A percentile compares a stretch with the other conserved stretches of the same genome.
phyloP scores from a whole-genome alignment of 768 basidiomycete species.

The Collybia nuda region DNA sequence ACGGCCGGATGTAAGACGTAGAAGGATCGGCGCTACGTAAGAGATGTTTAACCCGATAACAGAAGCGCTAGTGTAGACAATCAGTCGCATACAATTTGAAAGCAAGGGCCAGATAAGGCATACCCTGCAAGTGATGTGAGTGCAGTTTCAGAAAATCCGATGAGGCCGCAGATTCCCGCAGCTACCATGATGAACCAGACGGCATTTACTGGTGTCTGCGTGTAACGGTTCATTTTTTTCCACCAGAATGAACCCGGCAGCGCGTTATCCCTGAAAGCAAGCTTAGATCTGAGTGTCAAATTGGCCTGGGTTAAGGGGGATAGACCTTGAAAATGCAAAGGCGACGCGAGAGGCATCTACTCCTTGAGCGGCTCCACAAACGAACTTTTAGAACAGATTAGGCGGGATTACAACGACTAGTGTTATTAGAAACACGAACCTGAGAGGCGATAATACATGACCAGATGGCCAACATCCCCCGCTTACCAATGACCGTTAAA shows the following conservation, averaged over 20 bases:
- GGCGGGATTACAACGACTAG: background rate
- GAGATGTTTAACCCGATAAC: constrained; percentile 73
- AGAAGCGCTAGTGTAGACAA: constrained; percentile 43
- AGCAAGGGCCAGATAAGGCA: constrained; percentile 9
- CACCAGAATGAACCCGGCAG: constrained; percentile 71
- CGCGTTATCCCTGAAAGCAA: constrained; percentile 53
- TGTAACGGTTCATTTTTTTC: constrained; percentile 58
- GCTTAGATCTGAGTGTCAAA: background rate
- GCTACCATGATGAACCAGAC: constrained; percentile 70
- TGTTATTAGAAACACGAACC: constrained; percentile 14
- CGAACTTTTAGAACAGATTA: constrained; percentile 40
- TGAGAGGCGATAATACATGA: constrained; percentile 65
- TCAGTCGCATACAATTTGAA: background rate
- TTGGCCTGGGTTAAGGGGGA: background rate
- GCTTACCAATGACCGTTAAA: constrained; percentile 61
- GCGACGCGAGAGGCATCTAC: constrained; percentile 77
- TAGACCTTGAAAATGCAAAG: constrained; percentile 60
- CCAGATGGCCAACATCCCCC: constrained; percentile 74
- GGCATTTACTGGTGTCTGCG: constrained; percentile 72
- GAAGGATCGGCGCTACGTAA: constrained; percentile 67
- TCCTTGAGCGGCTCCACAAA: constrained; percentile 72
- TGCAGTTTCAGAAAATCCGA: constrained; percentile 66
- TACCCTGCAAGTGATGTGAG: constrained; percentile 69
- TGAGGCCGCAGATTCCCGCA: constrained; percentile 56
- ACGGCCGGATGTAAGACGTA: constrained; percentile 69